These are phyloP conservation scores for Bocquillonia castaneifolia DNA, from an alignment of 441 rosid genomes.

Conservation along the genomic window DNA sequence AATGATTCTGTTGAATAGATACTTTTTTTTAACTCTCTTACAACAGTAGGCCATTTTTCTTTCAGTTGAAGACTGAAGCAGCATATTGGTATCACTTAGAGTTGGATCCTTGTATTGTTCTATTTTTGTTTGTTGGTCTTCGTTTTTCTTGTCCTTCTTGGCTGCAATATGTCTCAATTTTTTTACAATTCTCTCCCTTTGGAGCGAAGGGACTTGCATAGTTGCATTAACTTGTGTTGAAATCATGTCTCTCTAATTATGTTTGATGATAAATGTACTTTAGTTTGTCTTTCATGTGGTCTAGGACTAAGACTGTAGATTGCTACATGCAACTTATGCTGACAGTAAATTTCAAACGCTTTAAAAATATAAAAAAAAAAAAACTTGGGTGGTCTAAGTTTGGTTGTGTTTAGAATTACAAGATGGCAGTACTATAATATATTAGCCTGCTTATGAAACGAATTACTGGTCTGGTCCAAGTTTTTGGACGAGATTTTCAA, in stretches of 20 bases:
- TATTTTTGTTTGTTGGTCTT: not conserved
- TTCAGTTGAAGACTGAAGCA: not conserved
- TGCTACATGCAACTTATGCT: not conserved
- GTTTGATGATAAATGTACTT: not conserved
- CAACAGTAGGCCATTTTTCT: not conserved
- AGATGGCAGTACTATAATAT: not conserved
- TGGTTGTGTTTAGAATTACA: constrained; percentile 2
- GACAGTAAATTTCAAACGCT: not conserved
- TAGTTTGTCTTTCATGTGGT: not conserved
- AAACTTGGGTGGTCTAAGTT: not conserved
- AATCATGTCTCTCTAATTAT: not conserved
- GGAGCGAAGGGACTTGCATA: not conserved
- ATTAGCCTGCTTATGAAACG: not conserved
- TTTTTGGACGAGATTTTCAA: not conserved
- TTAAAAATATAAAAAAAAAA: too few species aligned
- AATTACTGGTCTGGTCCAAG: not conserved
- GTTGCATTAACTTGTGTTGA: not conserved
- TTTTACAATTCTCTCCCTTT: not conserved
- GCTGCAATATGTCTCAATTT: not conserved
- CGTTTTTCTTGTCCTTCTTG: not conserved
- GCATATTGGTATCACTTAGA: not conserved
- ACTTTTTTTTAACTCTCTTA: too few species aligned
- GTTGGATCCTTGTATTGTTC: not conserved
- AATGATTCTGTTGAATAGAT: too few species aligned
- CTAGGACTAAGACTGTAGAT: not conserved